Base-by-base conservation (phyloP, 768 basidiomycete species). In the Imleria badia region DNA sequence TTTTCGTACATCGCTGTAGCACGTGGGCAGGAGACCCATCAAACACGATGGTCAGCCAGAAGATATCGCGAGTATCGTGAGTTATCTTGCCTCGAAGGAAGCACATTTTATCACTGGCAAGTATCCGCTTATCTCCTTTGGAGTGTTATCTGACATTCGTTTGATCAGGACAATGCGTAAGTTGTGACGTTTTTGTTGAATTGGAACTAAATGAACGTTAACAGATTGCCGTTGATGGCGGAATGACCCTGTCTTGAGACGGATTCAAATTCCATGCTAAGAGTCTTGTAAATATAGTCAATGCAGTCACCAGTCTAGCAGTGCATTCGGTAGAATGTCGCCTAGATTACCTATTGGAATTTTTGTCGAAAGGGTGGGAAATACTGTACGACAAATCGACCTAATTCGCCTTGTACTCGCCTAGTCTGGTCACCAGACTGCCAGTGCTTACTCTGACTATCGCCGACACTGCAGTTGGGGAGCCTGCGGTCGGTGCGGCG, bases 11-110 rank as follows among this genome's bases (percentile, higher is more conserved):
- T 11, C 20, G n/a, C 29, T 13, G 20, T 34, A 61, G 60, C 13
- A 20, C 4, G 1, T 44, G 1, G 6, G 19, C n/a, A 44, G 26
- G 17, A 43, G 20, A 31, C 45, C 61, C 19, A 48, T 65, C 23
- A 50, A 60, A 46, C 39, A 51, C 6, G 35, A 45, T 0, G 71
- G 66, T 26, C 57, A 70, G 39, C 68, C 72, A 5, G 68, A 73
- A 34, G 73, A 73, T 35, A 51, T 75, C 11, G 73, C 75, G 23
- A 60, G 61, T 10, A n/a, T 70, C 6, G 72, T 75, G 1, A 74
- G 74, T 10, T 76, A 66, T 48, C 61, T 76, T 15, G 73, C 66
- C 6, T 74, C 73, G 10, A 66, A 72, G 20, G 71, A 68, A n/a
- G 66, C 74, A 6, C 64, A 68, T 15, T 73, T 73, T 50, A 62